Percentiles rank a stretch among this genome's conserved stretches.
Evolutionary conservation across 371 early-diverging fungal species (phyloP).

Genomic region (Zopfochytrium polystomum): DNA sequence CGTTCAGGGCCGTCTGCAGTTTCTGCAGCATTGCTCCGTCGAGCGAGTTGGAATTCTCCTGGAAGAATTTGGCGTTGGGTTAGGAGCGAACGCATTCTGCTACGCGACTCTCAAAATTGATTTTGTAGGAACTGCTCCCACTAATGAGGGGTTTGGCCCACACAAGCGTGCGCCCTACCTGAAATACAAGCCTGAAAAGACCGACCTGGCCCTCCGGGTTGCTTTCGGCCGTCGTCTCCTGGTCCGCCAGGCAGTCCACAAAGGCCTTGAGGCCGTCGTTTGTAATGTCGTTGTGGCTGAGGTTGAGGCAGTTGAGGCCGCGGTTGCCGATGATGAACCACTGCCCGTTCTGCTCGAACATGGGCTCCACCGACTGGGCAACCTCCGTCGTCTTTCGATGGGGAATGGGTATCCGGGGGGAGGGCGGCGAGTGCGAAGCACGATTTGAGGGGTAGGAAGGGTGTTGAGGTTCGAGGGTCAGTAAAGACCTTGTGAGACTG

Average conservation of each 20-base stretch:
- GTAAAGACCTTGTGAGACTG: too few relatives aligned
- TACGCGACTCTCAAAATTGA: background rate
- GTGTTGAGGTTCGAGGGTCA: background rate
- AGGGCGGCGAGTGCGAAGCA: background rate
- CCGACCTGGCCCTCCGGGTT: constrained; percentile 40
- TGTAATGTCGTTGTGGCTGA: constrained; percentile 36
- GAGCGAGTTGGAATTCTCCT: constrained; percentile 39
- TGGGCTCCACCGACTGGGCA: constrained; percentile 31
- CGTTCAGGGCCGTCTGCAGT: constrained; percentile 32
- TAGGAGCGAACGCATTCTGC: background rate
- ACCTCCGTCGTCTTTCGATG: constrained; percentile 27
- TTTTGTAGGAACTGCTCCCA: background rate
- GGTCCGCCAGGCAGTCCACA: constrained; percentile 38
- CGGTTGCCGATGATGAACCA: constrained; percentile 48
- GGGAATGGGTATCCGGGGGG: too few relatives aligned
- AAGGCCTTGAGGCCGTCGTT: constrained; percentile 38
- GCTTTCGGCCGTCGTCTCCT: constrained; percentile 38
- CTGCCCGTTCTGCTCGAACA: constrained; percentile 49
- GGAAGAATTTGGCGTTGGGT: background rate
- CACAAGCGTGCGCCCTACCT: constrained; percentile 19
- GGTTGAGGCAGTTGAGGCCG: constrained; percentile 42
- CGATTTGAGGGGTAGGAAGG: background rate
- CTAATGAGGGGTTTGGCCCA: background rate
- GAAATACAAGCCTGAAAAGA: constrained; percentile 36
- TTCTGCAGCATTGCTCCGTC: constrained; percentile 23